phyloP scores from a whole-genome alignment of 192 early-diverging fungal genomes.

The Rhizophlyctis rosea region DNA sequence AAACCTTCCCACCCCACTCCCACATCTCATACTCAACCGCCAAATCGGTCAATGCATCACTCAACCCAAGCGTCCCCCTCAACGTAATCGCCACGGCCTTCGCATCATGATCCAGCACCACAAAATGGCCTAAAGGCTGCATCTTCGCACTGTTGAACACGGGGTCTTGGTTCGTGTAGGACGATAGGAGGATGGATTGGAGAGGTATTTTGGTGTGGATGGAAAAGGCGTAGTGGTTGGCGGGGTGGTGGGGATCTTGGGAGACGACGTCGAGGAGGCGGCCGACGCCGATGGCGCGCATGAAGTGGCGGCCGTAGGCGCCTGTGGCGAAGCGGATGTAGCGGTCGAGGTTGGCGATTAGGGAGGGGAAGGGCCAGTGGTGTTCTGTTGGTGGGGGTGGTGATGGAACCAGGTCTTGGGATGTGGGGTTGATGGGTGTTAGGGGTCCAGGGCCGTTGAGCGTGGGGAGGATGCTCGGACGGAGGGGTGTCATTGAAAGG shows the following conservation, averaged over 20 bases:
- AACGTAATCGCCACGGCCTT: conserved; percentile 35
- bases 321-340: conserved; percentile 40
- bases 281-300: conserved; percentile 36
- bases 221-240: conserved; percentile 45
- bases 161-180: conserved; percentile 16
- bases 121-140: conserved; percentile 39
- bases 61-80: conserved; percentile 44
- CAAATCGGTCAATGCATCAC: conserved; percentile 39
- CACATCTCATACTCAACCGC: conserved; percentile 36
- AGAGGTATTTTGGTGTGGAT: conserved; percentile 43
- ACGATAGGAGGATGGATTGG: conserved; percentile 35
- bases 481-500: background rate
- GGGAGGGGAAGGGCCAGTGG: conserved; percentile 25
- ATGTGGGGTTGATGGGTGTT: conserved; percentile 8
- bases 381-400: conserved; percentile 54
- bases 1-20: conserved; percentile 26
- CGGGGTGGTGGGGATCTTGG: conserved; percentile 23
- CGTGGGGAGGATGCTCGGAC: background rate
- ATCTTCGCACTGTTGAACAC: conserved; percentile 19
- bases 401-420: conserved; percentile 24
- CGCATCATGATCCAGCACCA: conserved; percentile 34
- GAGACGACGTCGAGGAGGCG: conserved; percentile 31
- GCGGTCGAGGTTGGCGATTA: conserved; percentile 39
- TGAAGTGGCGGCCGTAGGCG: conserved; percentile 39
- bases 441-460: conserved; percentile 36